Evolutionary conservation across 768 basidiomycete genomes (phyloP).

Genomic region (Lenzites betulinus): DNA sequence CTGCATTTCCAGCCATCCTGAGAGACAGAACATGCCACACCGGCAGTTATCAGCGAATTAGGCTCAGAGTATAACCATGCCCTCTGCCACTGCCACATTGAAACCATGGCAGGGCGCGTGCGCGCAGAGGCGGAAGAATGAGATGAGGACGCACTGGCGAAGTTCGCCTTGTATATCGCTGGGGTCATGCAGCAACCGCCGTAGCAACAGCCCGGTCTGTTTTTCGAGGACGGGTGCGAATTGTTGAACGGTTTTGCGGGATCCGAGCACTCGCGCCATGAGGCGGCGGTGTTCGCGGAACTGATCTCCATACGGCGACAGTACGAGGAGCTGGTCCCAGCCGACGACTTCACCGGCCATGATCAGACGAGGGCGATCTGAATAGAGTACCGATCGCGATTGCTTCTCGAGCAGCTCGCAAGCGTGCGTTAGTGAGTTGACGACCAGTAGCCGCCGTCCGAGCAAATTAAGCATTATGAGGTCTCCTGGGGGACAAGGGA

Average conservation of each 20-base stretch:
- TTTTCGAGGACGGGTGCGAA: conserved; percentile 41
- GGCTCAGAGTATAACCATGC: too few relatives aligned
- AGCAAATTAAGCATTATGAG: conserved; percentile 29
- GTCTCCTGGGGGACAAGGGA: conserved; percentile 23
- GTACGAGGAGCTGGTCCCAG: conserved; percentile 37
- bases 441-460: conserved; percentile 31
- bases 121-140: not conserved
- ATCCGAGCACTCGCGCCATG: conserved; percentile 45
- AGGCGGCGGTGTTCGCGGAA: conserved; percentile 46
- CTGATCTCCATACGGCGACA: conserved; percentile 42
- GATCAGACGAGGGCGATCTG: conserved; percentile 26
- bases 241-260: conserved; percentile 36
- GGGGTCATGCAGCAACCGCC: conserved; percentile 43
- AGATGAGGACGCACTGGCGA: conserved; percentile 38
- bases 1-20: conserved; percentile 32
- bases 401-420: conserved; percentile 32
- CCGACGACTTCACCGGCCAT: conserved; percentile 26
- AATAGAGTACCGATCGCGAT: conserved; percentile 28
- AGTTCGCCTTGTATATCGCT: conserved; percentile 40
- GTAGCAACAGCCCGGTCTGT: conserved; percentile 45
- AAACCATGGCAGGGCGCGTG: too few relatives aligned
- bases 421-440: conserved; percentile 30
- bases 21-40: not conserved
- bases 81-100: too few relatives aligned
- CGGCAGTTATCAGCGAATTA: not conserved